Evolutionary conservation across 305 asterid genomes (phyloP), one percentile per base, ranked within the genome.

Genomic region (Plantago coronopus): DNA sequence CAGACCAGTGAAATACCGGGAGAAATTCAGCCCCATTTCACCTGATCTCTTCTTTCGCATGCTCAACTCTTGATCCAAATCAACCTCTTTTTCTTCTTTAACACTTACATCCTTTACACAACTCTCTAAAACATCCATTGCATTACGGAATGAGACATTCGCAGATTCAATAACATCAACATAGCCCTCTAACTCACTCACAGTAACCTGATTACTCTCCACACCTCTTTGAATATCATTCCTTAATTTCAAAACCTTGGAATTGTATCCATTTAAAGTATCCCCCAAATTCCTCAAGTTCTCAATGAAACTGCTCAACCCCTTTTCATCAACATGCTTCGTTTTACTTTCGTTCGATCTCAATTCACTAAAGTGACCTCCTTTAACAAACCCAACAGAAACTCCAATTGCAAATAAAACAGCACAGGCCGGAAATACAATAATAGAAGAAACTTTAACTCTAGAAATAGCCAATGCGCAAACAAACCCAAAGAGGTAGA

Each of bases 381-480:
- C 88, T 78, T 79, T 91, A 54, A 81, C 81, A 71, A 78, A 61
- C 14, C 98, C 98, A 63, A 74, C 70, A 10, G 89, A 79, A 72
- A 88, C 85, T 59, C 96, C 98, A 70, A 79, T 49, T 49, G 79
- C 95, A 82, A 84, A 88, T 19, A 86, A 82, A 48, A 88, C 45
- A 68, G 86, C 89, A 76, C 82, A 80, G 78, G 90, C 88, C 54
- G 98, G 94, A 76, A 85, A 74, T 49, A 79, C 80, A 74, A 88
- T 31, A 65, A 91, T 74, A 55, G 94, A 81, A 23, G 95, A 79
- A 60, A 84, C 80, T 78, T 72, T 85, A 50, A 88, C 78, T 70
- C 96, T 85, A 71, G 89, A 85, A 66, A 91, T 68, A 10, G 88
- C 91, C 77, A 88, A 70, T 38, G 98, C 96, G 67, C 96, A 85